These are phyloP conservation scores for Mallotus repandus DNA, from an alignment of 441 rosid genomes.

Conservation along the genomic window DNA sequence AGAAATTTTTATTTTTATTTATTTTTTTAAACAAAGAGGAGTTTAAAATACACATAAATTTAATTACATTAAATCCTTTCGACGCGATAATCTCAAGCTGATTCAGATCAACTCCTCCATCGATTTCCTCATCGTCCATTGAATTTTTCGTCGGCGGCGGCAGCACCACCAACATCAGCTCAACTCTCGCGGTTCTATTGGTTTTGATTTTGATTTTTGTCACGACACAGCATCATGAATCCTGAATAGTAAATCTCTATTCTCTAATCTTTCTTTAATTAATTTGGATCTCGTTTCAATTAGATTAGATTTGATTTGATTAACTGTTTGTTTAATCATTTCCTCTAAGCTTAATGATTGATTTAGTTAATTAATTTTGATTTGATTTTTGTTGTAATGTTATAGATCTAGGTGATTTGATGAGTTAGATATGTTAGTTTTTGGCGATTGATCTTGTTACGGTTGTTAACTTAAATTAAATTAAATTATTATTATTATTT, in stretches of 20 bases:
- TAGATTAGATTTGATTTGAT: neutral
- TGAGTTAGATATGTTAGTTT: conserved; percentile 19
- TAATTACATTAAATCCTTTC: neutral
- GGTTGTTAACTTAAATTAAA: too few species aligned
- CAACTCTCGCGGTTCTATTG: neutral
- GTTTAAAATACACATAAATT: too few species aligned
- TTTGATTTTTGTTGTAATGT: conserved; percentile 9
- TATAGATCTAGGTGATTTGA: conserved; percentile 42
- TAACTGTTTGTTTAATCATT: neutral
- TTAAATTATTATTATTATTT: too few species aligned
- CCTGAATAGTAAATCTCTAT: conserved; percentile 78
- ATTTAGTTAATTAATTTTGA: conserved; percentile 2
- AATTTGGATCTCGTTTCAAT: conserved; percentile 22
- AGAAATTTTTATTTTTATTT: too few species aligned
- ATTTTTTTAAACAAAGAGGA: too few species aligned
- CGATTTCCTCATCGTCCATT: neutral
- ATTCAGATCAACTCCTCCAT: too few species aligned
- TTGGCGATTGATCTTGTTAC: too few species aligned
- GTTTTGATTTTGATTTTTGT: neutral
- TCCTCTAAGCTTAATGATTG: neutral
- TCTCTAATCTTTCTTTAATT: neutral
- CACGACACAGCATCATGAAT: conserved; percentile 57
- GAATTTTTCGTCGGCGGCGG: conserved; percentile 3
- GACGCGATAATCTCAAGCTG: conserved; percentile 16
- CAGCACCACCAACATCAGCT: neutral